A percentile compares a stretch with the other conserved stretches of the same genome.
Evolutionary conservation across 257 asterid species (phyloP).

Genomic region (Nicotiana noctiflora): DNA sequence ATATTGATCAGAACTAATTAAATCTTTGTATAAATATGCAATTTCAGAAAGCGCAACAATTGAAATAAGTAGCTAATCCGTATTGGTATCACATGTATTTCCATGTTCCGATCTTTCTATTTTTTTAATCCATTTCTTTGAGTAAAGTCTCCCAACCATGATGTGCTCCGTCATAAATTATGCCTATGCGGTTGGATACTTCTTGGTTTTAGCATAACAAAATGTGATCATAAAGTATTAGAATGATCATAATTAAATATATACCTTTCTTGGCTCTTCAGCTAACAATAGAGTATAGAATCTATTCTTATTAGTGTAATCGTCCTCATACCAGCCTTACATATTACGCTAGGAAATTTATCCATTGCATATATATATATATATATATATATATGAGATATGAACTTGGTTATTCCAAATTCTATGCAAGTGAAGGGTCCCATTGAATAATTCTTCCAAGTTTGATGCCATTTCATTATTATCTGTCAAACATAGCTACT

Average conservation of each 20-base stretch:
- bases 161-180: too few relatives aligned
- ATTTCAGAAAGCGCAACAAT: too few relatives aligned
- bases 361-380: not conserved
- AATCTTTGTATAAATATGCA: too few relatives aligned
- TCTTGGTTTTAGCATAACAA: too few relatives aligned
- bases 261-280: constrained; percentile 12
- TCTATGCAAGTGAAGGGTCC: not conserved
- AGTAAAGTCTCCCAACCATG: too few relatives aligned
- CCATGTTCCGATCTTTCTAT: too few relatives aligned
- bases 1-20: too few relatives aligned
- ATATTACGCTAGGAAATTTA: not conserved
- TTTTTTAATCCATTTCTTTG: too few relatives aligned
- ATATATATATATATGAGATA: not conserved
- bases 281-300: not conserved
- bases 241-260: not conserved
- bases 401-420: not conserved
- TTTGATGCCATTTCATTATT: constrained; percentile 8
- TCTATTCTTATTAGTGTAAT: not conserved
- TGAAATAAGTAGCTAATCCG: too few relatives aligned
- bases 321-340: not conserved
- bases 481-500: not conserved
- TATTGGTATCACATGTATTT: too few relatives aligned
- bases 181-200: too few relatives aligned
- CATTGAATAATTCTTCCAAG: constrained; percentile 1
- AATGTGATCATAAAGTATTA: too few relatives aligned